Evolutionary conservation across 1,284 basidiomycete species (phyloP).

Genomic region (Boletus subluridellus): DNA sequence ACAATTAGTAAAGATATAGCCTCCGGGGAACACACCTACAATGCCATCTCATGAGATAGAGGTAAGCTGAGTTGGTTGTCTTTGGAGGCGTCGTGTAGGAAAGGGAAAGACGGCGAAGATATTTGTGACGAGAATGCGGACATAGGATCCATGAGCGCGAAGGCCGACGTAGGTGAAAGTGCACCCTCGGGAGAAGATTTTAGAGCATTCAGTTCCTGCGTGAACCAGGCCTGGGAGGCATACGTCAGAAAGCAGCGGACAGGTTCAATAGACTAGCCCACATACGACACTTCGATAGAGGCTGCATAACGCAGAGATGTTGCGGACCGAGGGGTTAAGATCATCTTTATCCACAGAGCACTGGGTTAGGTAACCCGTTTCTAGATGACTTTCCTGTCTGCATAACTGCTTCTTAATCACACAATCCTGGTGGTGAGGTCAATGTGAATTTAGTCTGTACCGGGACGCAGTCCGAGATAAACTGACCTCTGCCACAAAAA

Average conservation of each 20-base stretch:
- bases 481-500: slow-evolving; percentile 45
- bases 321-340: slow-evolving; percentile 74
- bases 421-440: slow-evolving; percentile 35
- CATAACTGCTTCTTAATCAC: slow-evolving; percentile 55
- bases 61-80: slow-evolving; percentile 63
- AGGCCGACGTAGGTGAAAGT: slow-evolving; percentile 49
- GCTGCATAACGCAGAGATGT: slow-evolving; percentile 73
- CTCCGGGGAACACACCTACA: slow-evolving; percentile 51
- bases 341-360: slow-evolving; percentile 56
- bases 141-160: slow-evolving; percentile 45
- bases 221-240: slow-evolving; percentile 73
- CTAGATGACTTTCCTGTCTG: slow-evolving; percentile 73
- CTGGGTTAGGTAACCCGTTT: slow-evolving; percentile 61
- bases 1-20: not conserved
- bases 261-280: slow-evolving; percentile 9
- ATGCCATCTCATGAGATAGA: slow-evolving; percentile 80
- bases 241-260: slow-evolving; percentile 8
- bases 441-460: slow-evolving; percentile 4
- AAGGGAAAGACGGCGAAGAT: slow-evolving; percentile 41
- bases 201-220: slow-evolving; percentile 61
- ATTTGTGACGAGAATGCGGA: slow-evolving; percentile 51
- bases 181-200: slow-evolving; percentile 60
- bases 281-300: slow-evolving; percentile 86
- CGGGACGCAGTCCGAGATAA: slow-evolving; percentile 1
- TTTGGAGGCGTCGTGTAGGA: slow-evolving; percentile 29